Evolutionary conservation across 768 basidiomycete genomes (phyloP).

Genomic region (Termitomyces sp.): DNA sequence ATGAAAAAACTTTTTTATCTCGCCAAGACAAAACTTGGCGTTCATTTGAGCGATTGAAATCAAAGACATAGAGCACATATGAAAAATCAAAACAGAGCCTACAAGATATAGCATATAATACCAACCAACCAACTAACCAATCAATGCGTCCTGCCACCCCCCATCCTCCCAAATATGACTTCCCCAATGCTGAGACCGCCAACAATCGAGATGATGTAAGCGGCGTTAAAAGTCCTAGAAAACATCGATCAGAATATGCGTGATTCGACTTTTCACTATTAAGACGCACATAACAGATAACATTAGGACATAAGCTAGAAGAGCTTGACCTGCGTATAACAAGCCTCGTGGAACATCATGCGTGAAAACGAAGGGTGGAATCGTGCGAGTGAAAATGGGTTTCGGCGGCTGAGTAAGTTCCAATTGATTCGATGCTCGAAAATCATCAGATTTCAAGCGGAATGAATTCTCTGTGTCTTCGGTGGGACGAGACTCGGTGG

Average conservation of each 20-base stretch:
- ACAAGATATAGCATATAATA: background rate
- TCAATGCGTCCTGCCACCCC: conserved; percentile 15
- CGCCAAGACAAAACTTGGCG: background rate
- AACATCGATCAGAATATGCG: background rate
- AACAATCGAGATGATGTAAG: conserved; percentile 69
- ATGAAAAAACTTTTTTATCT: conserved; percentile 1
- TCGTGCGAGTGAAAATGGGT: conserved; percentile 22
- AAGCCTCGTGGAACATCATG: conserved; percentile 71
- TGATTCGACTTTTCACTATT: background rate
- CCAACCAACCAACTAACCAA: too few relatives aligned
- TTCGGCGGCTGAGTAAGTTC: background rate
- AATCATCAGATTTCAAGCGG: background rate
- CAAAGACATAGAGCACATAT: background rate
- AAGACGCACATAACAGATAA: conserved; percentile 67
- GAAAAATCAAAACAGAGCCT: background rate
- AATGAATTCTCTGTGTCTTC: conserved; percentile 5
- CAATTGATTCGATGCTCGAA: background rate
- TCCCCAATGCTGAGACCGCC: conserved; percentile 73
- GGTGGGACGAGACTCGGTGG: background rate
- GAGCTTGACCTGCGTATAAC: conserved; percentile 55
- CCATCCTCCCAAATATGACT: conserved; percentile 58
- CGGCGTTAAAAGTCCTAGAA: conserved; percentile 79
- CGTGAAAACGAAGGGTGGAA: conserved; percentile 57
- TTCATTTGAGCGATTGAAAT: background rate
- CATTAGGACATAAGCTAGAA: conserved; percentile 72